phyloP scores from a whole-genome alignment of 345 rosid genomes.

The Arabidopsis suecica region DNA sequence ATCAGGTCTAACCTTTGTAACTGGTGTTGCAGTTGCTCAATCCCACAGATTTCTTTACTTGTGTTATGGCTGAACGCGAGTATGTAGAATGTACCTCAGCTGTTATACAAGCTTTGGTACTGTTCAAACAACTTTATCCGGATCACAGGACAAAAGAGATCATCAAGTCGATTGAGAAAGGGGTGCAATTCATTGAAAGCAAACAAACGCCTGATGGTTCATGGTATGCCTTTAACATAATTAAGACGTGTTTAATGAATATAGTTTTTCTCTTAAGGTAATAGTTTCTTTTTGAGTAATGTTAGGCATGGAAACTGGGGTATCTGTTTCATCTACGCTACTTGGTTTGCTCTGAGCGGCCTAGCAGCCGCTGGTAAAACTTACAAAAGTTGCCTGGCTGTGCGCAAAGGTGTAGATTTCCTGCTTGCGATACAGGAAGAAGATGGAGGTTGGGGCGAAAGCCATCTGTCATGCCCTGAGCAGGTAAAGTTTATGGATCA shows the following conservation, averaged over 20 bases:
- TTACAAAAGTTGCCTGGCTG: constrained; percentile 40
- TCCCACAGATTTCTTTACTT: constrained; percentile 54
- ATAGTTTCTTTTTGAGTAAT: background rate
- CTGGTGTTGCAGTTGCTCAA: constrained; percentile 50
- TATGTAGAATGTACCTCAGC: constrained; percentile 61
- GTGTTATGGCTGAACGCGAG: constrained; percentile 51
- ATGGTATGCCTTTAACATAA: background rate
- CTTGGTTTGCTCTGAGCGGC: constrained; percentile 61
- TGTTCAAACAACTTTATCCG: constrained; percentile 53
- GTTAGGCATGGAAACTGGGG: constrained; percentile 18
- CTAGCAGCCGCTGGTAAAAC: constrained; percentile 54
- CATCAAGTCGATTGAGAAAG: constrained; percentile 41
- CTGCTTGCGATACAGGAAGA: background rate
- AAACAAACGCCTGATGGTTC: background rate
- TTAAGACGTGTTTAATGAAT: background rate
- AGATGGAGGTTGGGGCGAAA: constrained; percentile 21
- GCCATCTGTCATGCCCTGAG: constrained; percentile 56
- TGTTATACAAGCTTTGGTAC: constrained; percentile 36
- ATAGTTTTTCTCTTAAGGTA: background rate
- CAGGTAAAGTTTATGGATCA: constrained; percentile 32
- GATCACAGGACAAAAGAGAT: constrained; percentile 54
- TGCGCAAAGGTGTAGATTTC: background rate
- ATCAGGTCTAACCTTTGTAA: background rate
- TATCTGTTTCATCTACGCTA: constrained; percentile 45
- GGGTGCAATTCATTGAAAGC: constrained; percentile 45